Conservation (phyloP, 139 green algal species). For the Micractinium conductrix region DNA sequence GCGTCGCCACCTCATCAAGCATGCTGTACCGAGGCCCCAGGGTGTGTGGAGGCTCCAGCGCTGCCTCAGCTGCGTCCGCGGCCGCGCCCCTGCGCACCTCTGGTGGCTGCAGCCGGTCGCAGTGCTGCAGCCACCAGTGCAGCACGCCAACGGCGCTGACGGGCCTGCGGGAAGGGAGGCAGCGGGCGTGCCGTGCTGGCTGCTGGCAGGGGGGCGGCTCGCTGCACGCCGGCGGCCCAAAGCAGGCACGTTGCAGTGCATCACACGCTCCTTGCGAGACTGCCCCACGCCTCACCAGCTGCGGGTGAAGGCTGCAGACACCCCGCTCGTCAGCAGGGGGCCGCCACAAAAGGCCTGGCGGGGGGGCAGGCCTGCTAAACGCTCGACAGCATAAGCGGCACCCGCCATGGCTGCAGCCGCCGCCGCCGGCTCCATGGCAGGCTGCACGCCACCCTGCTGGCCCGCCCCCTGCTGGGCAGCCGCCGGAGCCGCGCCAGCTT, state of each 20-base stretch:
- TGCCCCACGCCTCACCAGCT: background rate
- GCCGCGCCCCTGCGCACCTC: background rate
- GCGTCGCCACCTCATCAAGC: background rate
- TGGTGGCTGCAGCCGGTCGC: background rate
- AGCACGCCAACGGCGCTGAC: background rate
- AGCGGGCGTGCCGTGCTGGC: background rate
- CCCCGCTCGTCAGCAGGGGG: background rate
- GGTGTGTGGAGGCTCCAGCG: background rate
- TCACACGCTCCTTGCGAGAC: too few species aligned
- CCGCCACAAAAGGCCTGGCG: background rate
- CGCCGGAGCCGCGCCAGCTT: background rate
- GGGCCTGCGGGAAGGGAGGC: background rate
- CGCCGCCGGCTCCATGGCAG: background rate
- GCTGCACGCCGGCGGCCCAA: too few species aligned
- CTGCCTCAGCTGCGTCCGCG: background rate
- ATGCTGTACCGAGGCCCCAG: background rate
- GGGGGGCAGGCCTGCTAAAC: too few species aligned
- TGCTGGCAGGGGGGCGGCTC: too few species aligned
- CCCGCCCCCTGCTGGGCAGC: background rate
- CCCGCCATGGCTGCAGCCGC: background rate
- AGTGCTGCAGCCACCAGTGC: constrained; percentile 10
- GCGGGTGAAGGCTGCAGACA: background rate
- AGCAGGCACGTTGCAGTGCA: too few species aligned
- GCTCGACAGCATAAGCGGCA: background rate
- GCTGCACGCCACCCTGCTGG: background rate